Base-by-base conservation (phyloP, 164 flowering plant species). In the Cinnamomum chago region DNA sequence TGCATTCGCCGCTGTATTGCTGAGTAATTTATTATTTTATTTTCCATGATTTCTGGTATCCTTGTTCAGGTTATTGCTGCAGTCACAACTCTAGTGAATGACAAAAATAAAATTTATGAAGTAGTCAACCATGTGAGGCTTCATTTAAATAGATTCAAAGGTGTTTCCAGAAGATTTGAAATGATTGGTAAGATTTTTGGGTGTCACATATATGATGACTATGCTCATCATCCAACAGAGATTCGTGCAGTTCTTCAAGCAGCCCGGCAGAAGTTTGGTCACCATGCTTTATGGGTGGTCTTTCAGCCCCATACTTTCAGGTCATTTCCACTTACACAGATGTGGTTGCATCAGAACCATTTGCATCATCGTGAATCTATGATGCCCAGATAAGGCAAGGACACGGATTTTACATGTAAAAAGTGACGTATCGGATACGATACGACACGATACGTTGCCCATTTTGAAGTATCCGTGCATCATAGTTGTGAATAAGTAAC, bases 201-300 rank as follows among this genome's bases (percentile, higher is more conserved):
- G 17, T 86, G 89, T 77, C 83, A 73, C 25, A 75, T 86, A 65
- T 84, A 74, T 65, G 86, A 86, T 78, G 87, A 86, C 70, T 84
- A 84, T 78, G 89, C 89, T 62, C 87, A 86, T 71, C 89, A 86
- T 76, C 89, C 87, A 72, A 84, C 85, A 15, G 87, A 81, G 72
- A 78, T 86, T 62, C 74, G 73, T 73, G 85, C 85, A 50, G 82
- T 77, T 80, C 80, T 86, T 70, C 85, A 84, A 78, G 80, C 89
- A 70, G 85, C 85, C 22, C 83, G 86, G n/a, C 85, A 82, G 58
- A 80, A 40, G 55, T 83, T 79, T 62, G 85, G 85, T 20, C 24
- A 20, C 24, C 75, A 73, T 62, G 73, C 75, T 76, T 64, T 86
- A 24, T 73, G 80, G 73, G 84, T 81, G 70, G 77, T 84, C 35